Base-by-base conservation (phyloP, 2,329 filamentous ascomycete species). In the Neopestalotiopsis rosae region DNA sequence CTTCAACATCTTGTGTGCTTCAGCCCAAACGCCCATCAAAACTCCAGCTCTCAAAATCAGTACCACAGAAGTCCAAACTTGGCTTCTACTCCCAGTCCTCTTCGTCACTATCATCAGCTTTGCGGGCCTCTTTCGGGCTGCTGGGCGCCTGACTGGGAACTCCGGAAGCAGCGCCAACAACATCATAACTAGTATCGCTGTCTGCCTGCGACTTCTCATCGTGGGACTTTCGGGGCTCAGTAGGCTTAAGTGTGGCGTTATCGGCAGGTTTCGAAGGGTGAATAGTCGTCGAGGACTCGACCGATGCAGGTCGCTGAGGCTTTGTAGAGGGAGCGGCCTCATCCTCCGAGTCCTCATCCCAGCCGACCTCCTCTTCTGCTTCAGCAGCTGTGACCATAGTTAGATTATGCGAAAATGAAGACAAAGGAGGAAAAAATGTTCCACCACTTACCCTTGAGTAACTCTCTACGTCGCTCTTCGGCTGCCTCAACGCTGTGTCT, bases 181-280 rank as follows among this genome's bases (percentile, higher is more conserved):
- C 87, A 79, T 99, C 96, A 79, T 99, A 99, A 82, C 94, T 97
- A 20, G 94, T 94, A 75, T 99, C 96, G 78, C 95, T 98, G 76
- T 96, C 96, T 7, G 94, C 90, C 74, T 96, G 93, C 32, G 93
- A 97, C 79, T 95, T 94, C 79, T 94, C 92, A 76, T 97, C 94
- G 76, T 97, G 92, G 32, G 94, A 97, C 76, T 87, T 89, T 62
- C 93, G 91, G 20, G 90, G 84, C 74, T 92, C 89, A 38, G 83
- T 81, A 32, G 90, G 86, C 80, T 94, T 94, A 62, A 89, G 83
- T n/a, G 77, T 77, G 59, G 77, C 76, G 70, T 82, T 71, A 72
- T 76, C 73, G 68, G 79, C 70, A 58, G 74, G 74, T 63, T 75
- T 76, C 65, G 82, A 84, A 45, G 87, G 86, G 64, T 91, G 87